These are phyloP conservation scores for Hyaloraphidium curvatum DNA, from an alignment of 192 early-diverging fungal genomes.

Conservation along the genomic window DNA sequence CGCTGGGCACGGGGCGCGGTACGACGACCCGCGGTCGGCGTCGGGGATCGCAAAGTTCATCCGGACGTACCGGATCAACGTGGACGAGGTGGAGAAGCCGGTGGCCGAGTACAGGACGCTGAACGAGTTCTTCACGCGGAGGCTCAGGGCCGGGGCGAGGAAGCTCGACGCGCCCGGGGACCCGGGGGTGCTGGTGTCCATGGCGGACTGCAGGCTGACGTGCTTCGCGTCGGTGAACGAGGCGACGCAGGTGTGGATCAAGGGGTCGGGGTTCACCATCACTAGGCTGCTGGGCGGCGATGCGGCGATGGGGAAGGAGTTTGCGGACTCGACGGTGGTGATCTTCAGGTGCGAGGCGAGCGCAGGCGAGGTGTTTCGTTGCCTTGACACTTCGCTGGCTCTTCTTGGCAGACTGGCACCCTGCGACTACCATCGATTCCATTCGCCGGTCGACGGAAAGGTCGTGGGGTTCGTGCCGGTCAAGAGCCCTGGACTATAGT, in stretches of 20 bases:
- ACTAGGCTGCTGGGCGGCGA: conserved; percentile 38
- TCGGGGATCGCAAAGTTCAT: conserved; percentile 52
- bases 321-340: too few species aligned
- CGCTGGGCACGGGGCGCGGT: conserved; percentile 48
- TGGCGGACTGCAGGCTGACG: conserved; percentile 53
- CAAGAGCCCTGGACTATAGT: too few species aligned
- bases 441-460: conserved; percentile 54
- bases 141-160: conserved; percentile 44
- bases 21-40: conserved; percentile 36
- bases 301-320: too few species aligned
- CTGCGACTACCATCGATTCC: conserved; percentile 65
- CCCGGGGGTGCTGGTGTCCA: conserved; percentile 34
- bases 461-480: too few species aligned
- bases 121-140: conserved; percentile 75
- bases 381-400: too few species aligned
- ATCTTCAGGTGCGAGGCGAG: conserved; percentile 65
- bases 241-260: conserved; percentile 61
- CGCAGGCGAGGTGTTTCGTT: too few species aligned
- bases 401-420: too few species aligned
- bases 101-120: conserved; percentile 47
- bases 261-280: conserved; percentile 52
- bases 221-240: conserved; percentile 38
- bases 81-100: conserved; percentile 47
- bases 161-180: conserved; percentile 16
- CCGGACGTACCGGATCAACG: conserved; percentile 42